Evolutionary conservation across 2,329 filamentous ascomycete genomes (phyloP), one percentile per base, ranked within the genome.

Genomic region (Trichoderma koningiopsis): DNA sequence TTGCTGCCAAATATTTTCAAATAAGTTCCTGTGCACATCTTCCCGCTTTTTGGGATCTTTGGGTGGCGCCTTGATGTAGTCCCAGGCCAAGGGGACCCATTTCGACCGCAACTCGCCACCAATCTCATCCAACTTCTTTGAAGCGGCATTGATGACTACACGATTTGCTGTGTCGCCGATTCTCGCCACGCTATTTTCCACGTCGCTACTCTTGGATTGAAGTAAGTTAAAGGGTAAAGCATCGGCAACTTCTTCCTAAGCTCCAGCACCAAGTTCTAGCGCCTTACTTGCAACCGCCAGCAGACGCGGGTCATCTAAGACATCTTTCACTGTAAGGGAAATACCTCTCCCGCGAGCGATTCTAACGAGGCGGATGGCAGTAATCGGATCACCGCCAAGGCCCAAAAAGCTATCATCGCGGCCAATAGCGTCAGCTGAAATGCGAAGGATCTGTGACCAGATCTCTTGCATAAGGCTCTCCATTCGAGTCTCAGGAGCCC

Each of bases 1-100:
- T 73, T 94, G 91, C 71, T 90, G 88, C 83, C 96, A 83, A 49
- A 94, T 86, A 5, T 89, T 92, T 82, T 96, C 92, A 4, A 88
- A 89, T 22, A 96, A 79, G 76, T 87, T 90, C 77, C 90, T 89
- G 77, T 95, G 90, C 75, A 94, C 91, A 43, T 93, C 92, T 16
- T 87, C 86, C 61, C 87, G 83, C 83, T 91, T 93, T 78, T 90
- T 89, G 49, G 81, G 76, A 62, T 93, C 91, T 4, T 79, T 77
- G 0, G 92, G 92, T 13, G 92, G 90, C 10, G 84, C 82, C 5
- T 81, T 81, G 22, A 86, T 84, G 76, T 88, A 95, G 29, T 88
- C 80, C 4, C n/a, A n/a, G n/a, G n/a, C n/a, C 6, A 90, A 77
- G 0, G 91, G 91, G n/a, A 90, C 79, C 72, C 92, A 86, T 67